Evolutionary conservation across 148 eudicot species (phyloP), one percentile per base, ranked within the genome.

Genomic region (Bassia scoparia): DNA sequence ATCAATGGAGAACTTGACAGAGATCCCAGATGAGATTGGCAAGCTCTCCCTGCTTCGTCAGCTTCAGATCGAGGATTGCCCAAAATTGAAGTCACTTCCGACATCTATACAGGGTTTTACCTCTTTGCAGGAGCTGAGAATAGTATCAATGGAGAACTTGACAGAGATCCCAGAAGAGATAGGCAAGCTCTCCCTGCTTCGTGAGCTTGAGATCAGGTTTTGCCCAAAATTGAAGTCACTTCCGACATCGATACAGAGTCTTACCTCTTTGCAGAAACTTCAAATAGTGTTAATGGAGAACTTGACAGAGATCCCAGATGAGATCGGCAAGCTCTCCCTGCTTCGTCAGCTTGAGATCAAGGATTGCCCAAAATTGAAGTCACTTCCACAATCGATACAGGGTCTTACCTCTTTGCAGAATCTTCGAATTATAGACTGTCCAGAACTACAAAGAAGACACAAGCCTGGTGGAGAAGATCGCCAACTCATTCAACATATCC

Each of bases 401-500:
- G 48, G 50, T 30, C 67, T 72, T 37, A 13, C 67, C 14, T 44
- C 67, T 59, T 31, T 72, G 16, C 27, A 41, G 4, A 1, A 0
- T 3, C 38, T 71, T 43, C 0, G 3, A 0, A 58, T 58, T 6
- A 0, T 0, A 0, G 0, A 4, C 0, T 71, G 67, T 43, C 74
- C 41, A 16, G 10, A 24, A 5, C 29, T 71, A 5, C 3, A 20
- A 64, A 13, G 2, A 44, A 60, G 75, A 29, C 58, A 21, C 27
- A 2, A 20, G 53, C 66, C 54, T 0, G 7, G 60, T 60, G 56
- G 67, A 2, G 38, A 29, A 43, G 67, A 60, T 29, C 12, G 75
- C 29, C 41, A 34, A 29, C 67, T 72, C 11, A 44, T 72, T 31
- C 67, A 72, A 41, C 67, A 72, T 43, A 44, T 72, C 21, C 75